Evolutionary conservation across 1,284 basidiomycete genomes (phyloP).

Genomic region (Pisolithus thermaeus): DNA sequence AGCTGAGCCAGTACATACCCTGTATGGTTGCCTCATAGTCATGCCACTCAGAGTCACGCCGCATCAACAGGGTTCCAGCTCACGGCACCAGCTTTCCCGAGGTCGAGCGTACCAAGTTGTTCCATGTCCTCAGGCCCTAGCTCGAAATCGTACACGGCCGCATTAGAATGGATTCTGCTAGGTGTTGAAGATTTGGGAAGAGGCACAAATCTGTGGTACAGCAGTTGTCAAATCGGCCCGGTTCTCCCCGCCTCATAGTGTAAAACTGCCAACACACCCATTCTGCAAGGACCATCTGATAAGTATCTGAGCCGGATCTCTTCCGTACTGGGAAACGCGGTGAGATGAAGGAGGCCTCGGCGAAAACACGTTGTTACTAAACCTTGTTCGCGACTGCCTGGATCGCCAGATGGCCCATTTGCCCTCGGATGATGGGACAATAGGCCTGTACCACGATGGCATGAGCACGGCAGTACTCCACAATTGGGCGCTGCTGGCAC

Average conservation of each 20-base stretch:
- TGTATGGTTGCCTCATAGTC: neutral
- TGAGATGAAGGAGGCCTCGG: constrained; percentile 1
- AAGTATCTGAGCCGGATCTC: constrained; percentile 68
- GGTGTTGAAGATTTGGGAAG: constrained; percentile 74
- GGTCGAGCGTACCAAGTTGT: constrained; percentile 56
- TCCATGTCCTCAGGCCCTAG: constrained; percentile 58
- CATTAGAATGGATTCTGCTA: constrained; percentile 62
- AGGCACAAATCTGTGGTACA: constrained; percentile 47
- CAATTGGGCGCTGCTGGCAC: constrained; percentile 77
- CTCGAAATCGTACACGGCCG: constrained; percentile 66
- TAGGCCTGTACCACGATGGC: constrained; percentile 76
- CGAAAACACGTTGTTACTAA: constrained; percentile 3
- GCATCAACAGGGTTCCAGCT: constrained; percentile 70
- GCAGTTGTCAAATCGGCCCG: constrained; percentile 15
- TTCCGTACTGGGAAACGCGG: constrained; percentile 34
- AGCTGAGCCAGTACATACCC: neutral
- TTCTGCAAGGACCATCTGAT: constrained; percentile 82
- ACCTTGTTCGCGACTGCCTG: constrained; percentile 54
- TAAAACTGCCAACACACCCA: constrained; percentile 43
- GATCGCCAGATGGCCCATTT: constrained; percentile 52
- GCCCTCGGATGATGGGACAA: constrained; percentile 62
- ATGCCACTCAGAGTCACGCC: constrained; percentile 17
- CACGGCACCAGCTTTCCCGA: constrained; percentile 54
- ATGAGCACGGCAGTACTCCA: constrained; percentile 66
- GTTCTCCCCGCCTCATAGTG: neutral